These are phyloP conservation scores for Cladorrhinum sp. DNA, from an alignment of 2,329 filamentous ascomycete species.

Conservation along the genomic window DNA sequence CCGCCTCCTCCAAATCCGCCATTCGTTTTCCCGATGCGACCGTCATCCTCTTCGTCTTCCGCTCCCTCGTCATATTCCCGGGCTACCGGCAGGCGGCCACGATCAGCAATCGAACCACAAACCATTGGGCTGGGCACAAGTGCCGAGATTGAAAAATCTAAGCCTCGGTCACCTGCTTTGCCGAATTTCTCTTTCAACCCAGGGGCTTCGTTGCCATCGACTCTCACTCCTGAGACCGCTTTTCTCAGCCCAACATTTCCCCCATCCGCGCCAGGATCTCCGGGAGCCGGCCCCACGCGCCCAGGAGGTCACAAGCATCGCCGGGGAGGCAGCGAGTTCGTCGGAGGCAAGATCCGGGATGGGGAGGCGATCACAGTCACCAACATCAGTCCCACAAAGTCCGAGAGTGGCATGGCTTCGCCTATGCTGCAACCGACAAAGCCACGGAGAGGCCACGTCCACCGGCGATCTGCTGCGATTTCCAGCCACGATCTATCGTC, in stretches of 20 bases:
- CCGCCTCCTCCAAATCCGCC: conserved; percentile 58
- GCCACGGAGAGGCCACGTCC: conserved; percentile 67
- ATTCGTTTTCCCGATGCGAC: conserved; percentile 59
- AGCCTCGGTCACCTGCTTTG: conserved; percentile 41
- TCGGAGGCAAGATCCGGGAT: conserved; percentile 66
- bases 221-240: conserved; percentile 35
- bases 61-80: conserved; percentile 48
- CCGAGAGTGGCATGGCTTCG: conserved; percentile 55
- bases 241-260: conserved; percentile 55
- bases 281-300: conserved; percentile 48
- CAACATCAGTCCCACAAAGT: conserved; percentile 68
- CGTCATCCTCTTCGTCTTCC: conserved; percentile 46
- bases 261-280: conserved; percentile 52
- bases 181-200: conserved; percentile 58
- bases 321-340: conserved; percentile 81
- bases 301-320: conserved; percentile 69
- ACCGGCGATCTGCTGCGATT: conserved; percentile 77
- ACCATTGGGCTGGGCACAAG: conserved; percentile 30
- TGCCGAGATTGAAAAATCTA: conserved; percentile 31
- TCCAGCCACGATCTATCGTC: conserved; percentile 75
- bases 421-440: conserved; percentile 50
- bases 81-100: conserved; percentile 48
- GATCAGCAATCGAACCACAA: conserved; percentile 50
- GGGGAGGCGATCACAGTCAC: conserved; percentile 58
- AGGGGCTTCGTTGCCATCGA: conserved; percentile 35